Evolutionary conservation across 495 filamentous ascomycete species (phyloP).

Genomic region (Penicillium macrosclerotiorum): DNA sequence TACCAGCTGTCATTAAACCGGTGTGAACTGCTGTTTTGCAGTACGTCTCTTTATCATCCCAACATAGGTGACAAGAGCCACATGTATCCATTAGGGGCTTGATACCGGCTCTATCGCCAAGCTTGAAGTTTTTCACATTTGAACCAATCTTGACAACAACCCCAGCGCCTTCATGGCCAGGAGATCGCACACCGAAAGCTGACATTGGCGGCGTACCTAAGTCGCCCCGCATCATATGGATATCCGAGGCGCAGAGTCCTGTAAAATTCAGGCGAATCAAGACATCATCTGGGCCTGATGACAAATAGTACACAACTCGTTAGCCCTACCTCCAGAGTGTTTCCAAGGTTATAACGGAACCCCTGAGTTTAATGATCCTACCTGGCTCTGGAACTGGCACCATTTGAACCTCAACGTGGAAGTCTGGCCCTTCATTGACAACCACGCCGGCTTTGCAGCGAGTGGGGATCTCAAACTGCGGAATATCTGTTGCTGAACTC

Average conservation of each 20-base stretch:
- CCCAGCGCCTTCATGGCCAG: slow-evolving; percentile 58
- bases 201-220: slow-evolving; percentile 48
- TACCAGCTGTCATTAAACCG: slow-evolving; percentile 36
- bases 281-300: slow-evolving; percentile 47
- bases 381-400: slow-evolving; percentile 54
- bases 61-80: slow-evolving; percentile 48
- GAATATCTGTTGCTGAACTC: neutral
- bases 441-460: slow-evolving; percentile 55
- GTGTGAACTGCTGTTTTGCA: slow-evolving; percentile 34
- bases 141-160: slow-evolving; percentile 52
- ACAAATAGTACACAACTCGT: no score
- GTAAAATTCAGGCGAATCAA: slow-evolving; percentile 48
- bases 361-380: no score
- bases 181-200: slow-evolving; percentile 42
- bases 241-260: slow-evolving; percentile 48
- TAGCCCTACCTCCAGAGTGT: no score
- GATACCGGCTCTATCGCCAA: slow-evolving; percentile 59
- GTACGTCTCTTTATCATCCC: slow-evolving; percentile 42
- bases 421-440: slow-evolving; percentile 52
- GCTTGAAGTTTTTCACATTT: slow-evolving; percentile 51
- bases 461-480: slow-evolving; percentile 42
- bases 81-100: slow-evolving; percentile 56
- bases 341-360: no score
- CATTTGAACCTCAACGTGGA: slow-evolving; percentile 48
- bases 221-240: slow-evolving; percentile 49